These are phyloP conservation scores for Iberis pinnata DNA, from an alignment of 345 rosid species.

Conservation along the genomic window DNA sequence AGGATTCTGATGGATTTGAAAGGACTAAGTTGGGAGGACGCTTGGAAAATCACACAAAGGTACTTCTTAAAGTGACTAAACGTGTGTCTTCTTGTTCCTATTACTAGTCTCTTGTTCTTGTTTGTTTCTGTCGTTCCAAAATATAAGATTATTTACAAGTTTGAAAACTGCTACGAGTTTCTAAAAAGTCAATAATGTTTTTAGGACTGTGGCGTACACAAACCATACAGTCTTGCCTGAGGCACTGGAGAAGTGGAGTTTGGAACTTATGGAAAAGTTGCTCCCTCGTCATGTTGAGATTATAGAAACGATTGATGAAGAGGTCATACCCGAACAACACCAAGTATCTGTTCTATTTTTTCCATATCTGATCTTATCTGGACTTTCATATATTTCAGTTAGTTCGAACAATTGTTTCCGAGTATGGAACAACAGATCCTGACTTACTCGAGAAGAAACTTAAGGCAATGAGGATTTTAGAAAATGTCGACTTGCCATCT, in stretches of 20 bases:
- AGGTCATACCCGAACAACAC: conserved; percentile 39
- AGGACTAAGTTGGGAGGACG: conserved; percentile 66
- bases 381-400: conserved; percentile 38
- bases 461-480: conserved; percentile 71
- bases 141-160: background rate
- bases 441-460: conserved; percentile 49
- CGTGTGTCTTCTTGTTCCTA: background rate
- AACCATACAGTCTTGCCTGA: conserved; percentile 84
- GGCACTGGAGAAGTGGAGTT: conserved; percentile 86
- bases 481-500: conserved; percentile 66
- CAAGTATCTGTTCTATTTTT: conserved; percentile 11
- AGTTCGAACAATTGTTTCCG: conserved; percentile 48
- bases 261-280: conserved; percentile 68
- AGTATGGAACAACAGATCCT: conserved; percentile 48
- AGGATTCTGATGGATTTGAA: conserved; percentile 64
- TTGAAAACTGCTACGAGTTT: background rate
- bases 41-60: conserved; percentile 77
- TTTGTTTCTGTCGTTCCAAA: background rate
- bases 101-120: background rate
- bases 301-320: conserved; percentile 73
- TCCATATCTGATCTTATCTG: conserved; percentile 11
- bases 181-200: conserved; percentile 6
- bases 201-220: conserved; percentile 75
- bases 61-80: conserved; percentile 12
- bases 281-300: conserved; percentile 76